Conservation (phyloP, 306 rosid genomes). For the Lathyrus tuberosus region DNA sequence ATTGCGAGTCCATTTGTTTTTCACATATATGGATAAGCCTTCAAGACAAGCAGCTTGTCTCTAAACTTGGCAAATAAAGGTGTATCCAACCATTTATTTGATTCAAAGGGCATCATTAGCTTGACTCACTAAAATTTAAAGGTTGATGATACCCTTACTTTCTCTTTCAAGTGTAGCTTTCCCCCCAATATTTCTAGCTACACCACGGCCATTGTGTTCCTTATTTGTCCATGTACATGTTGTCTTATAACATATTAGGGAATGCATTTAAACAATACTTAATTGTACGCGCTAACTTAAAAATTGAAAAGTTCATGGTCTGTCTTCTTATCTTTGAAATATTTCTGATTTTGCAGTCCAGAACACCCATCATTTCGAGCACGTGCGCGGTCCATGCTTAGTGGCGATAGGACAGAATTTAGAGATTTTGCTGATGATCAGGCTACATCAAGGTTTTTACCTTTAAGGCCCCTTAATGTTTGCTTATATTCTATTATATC, state of each 20-base stretch:
- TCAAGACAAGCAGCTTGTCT: background rate
- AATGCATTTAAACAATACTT: conserved; percentile 12
- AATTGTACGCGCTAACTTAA: conserved; percentile 20
- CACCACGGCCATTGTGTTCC: conserved; percentile 18
- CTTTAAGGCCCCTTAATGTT: conserved; percentile 37
- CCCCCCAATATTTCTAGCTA: background rate
- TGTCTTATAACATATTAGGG: conserved; percentile 27
- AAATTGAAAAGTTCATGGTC: conserved; percentile 28
- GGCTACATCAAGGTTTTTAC: conserved; percentile 81
- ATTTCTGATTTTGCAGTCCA: conserved; percentile 74
- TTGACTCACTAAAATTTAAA: background rate
- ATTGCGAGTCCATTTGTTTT: conserved; percentile 8
- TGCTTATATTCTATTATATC: conserved; percentile 20
- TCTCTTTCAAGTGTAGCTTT: conserved; percentile 2
- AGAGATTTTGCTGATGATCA: conserved; percentile 85
- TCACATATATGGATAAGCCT: conserved; percentile 9
- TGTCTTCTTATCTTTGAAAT: conserved; percentile 31
- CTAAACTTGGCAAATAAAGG: conserved; percentile 3
- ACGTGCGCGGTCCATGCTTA: conserved; percentile 91
- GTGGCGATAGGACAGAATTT: conserved; percentile 86
- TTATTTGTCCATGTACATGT: conserved; percentile 20
- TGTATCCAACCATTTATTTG: background rate
- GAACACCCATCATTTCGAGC: conserved; percentile 93
- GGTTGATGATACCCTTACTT: conserved; percentile 1
- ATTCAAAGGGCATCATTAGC: background rate